These are phyloP conservation scores for Diaporthe humulicola DNA, from an alignment of 2,329 filamentous ascomycete genomes.

Conservation along the genomic window DNA sequence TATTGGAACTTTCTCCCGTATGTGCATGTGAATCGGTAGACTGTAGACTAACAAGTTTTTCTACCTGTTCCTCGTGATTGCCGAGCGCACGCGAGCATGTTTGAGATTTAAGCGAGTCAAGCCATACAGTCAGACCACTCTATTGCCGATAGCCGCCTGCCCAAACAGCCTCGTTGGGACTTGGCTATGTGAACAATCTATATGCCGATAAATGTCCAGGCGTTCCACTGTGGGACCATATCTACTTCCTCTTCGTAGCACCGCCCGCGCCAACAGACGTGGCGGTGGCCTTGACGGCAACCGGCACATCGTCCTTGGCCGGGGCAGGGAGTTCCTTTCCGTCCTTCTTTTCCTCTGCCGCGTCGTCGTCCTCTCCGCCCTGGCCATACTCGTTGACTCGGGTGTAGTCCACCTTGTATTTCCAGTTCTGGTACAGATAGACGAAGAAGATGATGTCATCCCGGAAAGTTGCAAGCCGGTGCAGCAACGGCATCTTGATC, in stretches of 20 bases:
- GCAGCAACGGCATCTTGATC: conserved; percentile 98
- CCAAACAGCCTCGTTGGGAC: background rate
- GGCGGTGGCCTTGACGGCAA: conserved; percentile 59
- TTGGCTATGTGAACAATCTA: conserved; percentile 14
- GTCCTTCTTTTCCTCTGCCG: conserved; percentile 58
- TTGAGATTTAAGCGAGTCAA: background rate
- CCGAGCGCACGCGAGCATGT: background rate
- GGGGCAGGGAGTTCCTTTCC: conserved; percentile 54
- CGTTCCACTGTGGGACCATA: conserved; percentile 6
- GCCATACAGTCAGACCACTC: conserved; percentile 8
- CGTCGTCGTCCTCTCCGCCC: conserved; percentile 89
- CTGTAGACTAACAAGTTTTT: background rate
- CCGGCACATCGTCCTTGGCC: conserved; percentile 41
- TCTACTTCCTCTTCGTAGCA: conserved; percentile 62
- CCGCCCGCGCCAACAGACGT: conserved; percentile 57
- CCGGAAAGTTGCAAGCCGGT: conserved; percentile 90
- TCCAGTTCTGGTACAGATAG: conserved; percentile 94
- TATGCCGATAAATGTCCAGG: conserved; percentile 11
- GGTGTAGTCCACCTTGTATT: conserved; percentile 91
- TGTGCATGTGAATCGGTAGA: background rate
- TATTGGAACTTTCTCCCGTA: background rate
- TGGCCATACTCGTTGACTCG: conserved; percentile 98
- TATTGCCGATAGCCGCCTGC: conserved; percentile 16
- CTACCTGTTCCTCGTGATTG: too few relatives aligned
- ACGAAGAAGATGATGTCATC: conserved; percentile 99